Conservation (phyloP, 2,329 filamentous ascomycete genomes). For the Microcyclosporella mali region DNA sequence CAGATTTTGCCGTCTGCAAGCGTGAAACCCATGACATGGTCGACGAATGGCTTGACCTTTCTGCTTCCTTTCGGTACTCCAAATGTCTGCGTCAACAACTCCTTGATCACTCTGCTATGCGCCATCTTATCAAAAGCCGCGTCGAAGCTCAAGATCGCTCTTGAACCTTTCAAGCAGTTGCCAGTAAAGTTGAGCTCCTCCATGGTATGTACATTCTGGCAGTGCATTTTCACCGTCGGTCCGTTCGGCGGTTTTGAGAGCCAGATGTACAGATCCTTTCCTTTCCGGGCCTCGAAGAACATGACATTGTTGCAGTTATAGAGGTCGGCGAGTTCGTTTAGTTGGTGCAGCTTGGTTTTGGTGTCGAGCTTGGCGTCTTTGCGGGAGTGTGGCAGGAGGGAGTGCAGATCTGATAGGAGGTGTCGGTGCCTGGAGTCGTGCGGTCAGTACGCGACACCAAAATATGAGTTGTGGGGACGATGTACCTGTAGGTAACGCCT, state of each 20-base stretch:
- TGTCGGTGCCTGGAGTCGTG: slow-evolving; percentile 68
- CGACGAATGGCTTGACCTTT: slow-evolving; percentile 91
- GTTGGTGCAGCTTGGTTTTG: slow-evolving; percentile 75
- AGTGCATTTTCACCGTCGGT: slow-evolving; percentile 67
- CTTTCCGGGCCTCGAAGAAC: slow-evolving; percentile 93
- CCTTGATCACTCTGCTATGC: slow-evolving; percentile 76
- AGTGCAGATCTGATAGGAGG: slow-evolving; percentile 79
- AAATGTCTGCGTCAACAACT: slow-evolving; percentile 84
- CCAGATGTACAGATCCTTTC: slow-evolving; percentile 91
- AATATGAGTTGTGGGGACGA: neutral
- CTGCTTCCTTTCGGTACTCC: slow-evolving; percentile 82
- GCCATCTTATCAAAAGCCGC: slow-evolving; percentile 65
- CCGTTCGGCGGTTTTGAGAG: slow-evolving; percentile 85
- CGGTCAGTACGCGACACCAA: slow-evolving; percentile 3
- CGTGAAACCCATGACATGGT: slow-evolving; percentile 90
- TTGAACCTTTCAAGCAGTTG: slow-evolving; percentile 90
- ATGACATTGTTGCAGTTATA: slow-evolving; percentile 94
- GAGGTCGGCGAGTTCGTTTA: slow-evolving; percentile 70
- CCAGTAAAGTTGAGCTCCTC: slow-evolving; percentile 94
- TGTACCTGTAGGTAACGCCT: slow-evolving; percentile 78
- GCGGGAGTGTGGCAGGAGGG: slow-evolving; percentile 82
- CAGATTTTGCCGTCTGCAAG: slow-evolving; percentile 91
- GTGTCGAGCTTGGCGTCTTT: slow-evolving; percentile 97
- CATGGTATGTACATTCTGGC: slow-evolving; percentile 82
- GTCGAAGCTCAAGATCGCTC: slow-evolving; percentile 89